Evolutionary conservation across 1,139 yeast species (phyloP).

Genomic region (Chernovozyma aurita): DNA sequence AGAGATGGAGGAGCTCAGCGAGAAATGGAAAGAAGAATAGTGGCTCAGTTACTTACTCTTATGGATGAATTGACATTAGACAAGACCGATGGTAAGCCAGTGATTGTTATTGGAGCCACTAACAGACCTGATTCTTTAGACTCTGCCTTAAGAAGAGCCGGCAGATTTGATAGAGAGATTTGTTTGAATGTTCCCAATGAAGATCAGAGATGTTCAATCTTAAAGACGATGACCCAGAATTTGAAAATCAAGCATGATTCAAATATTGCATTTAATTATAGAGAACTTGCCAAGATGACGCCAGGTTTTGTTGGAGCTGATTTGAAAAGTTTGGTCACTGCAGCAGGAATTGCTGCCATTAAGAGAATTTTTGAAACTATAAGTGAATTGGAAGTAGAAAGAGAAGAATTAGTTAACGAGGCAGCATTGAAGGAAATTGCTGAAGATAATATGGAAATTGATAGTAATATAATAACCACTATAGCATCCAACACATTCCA

Average conservation of each 20-base stretch:
- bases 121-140: constrained; percentile 48
- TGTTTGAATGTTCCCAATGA: constrained; percentile 89
- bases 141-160: constrained; percentile 46
- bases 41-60: constrained; percentile 88
- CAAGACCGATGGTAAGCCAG: constrained; percentile 89
- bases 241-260: constrained; percentile 64
- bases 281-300: constrained; percentile 79
- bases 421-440: too few species aligned
- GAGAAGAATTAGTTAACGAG: background rate
- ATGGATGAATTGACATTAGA: constrained; percentile 90
- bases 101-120: constrained; percentile 50
- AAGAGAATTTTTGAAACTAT: constrained; percentile 71
- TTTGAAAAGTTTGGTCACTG: constrained; percentile 86
- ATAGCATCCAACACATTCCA: constrained; percentile 19
- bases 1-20: constrained; percentile 94
- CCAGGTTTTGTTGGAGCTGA: constrained; percentile 99
- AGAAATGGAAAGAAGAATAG: constrained; percentile 97
- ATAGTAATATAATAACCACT: constrained; percentile 14
- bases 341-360: constrained; percentile 93
- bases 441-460: constrained; percentile 38
- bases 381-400: constrained; percentile 23
- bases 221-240: constrained; percentile 64
- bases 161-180: constrained; percentile 47
- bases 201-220: constrained; percentile 69
- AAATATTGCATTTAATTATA: constrained; percentile 60